phyloP scores from a whole-genome alignment of 306 rosid genomes.

The Carpinus viminea region DNA sequence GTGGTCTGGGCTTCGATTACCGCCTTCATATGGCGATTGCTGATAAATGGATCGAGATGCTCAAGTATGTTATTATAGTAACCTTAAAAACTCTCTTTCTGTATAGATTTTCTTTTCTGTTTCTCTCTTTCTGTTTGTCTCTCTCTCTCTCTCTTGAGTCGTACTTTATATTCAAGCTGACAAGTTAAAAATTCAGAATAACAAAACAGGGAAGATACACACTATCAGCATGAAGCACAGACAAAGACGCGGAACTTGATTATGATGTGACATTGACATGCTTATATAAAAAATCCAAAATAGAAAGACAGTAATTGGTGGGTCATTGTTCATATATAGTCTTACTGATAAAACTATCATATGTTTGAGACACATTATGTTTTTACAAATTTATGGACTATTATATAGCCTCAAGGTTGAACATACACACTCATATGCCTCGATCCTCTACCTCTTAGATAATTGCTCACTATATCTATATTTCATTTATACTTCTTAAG shows the following conservation, averaged over 20 bases:
- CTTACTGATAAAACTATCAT: not conserved
- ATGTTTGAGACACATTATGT: not conserved
- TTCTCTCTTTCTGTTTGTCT: too few species aligned
- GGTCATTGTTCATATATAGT: not conserved
- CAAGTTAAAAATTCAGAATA: not conserved
- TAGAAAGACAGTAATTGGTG: constrained; percentile 5
- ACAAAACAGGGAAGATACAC: not conserved
- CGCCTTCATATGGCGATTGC: constrained; percentile 98
- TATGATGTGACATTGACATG: constrained; percentile 4
- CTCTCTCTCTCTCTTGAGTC: too few species aligned
- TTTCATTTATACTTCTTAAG: too few species aligned
- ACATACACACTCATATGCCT: too few species aligned
- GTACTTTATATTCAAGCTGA: not conserved
- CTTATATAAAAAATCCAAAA: not conserved
- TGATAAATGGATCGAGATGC: constrained; percentile 98
- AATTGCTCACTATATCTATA: too few species aligned
- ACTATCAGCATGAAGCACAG: not conserved
- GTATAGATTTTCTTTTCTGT: not conserved
- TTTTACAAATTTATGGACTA: not conserved
- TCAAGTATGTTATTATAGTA: constrained; percentile 55
- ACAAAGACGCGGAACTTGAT: not conserved
- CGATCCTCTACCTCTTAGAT: too few species aligned
- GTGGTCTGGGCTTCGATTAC: constrained; percentile 93
- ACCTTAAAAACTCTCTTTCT: constrained; percentile 16
- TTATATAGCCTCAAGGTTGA: too few species aligned